phyloP scores from a whole-genome alignment of 495 filamentous ascomycete species.

The Xylaria cubensis region DNA sequence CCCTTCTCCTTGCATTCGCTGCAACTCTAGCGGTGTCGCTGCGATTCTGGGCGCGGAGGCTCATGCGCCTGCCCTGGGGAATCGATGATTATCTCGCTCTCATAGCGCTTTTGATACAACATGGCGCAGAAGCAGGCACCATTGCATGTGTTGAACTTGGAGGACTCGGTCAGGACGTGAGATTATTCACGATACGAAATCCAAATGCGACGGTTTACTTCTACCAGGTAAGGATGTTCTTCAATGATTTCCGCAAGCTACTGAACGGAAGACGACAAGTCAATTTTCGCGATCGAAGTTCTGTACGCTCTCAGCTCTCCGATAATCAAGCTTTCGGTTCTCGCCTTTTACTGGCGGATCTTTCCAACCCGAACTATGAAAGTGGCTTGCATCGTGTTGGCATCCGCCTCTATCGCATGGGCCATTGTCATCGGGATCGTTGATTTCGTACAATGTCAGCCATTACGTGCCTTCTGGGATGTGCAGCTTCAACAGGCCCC shows the following conservation, averaged over 20 bases:
- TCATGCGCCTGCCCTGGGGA: background rate
- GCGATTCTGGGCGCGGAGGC: background rate
- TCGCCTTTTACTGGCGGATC: conserved; percentile 29
- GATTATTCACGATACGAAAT: background rate
- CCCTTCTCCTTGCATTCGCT: background rate
- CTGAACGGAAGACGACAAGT: background rate
- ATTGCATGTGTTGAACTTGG: background rate
- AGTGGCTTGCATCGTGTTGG: background rate
- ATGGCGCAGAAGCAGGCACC: background rate
- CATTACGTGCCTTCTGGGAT: conserved; percentile 23
- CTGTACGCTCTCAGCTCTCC: conserved; percentile 12
- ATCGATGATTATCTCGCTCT: background rate
- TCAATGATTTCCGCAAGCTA: too few species aligned
- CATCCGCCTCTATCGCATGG: background rate
- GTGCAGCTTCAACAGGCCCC: conserved; percentile 8
- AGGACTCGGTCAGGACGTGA: background rate
- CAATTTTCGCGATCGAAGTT: conserved; percentile 12
- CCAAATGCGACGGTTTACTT: background rate
- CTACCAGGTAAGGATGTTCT: background rate
- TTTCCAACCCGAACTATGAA: conserved; percentile 23
- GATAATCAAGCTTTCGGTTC: conserved; percentile 22
- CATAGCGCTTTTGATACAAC: background rate
- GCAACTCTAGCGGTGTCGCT: background rate
- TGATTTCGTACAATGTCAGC: conserved; percentile 18
- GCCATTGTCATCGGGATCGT: conserved; percentile 1